Evolutionary conservation across 345 rosid genomes (phyloP), one percentile per base, ranked within the genome.

Genomic region (Populus pruinosa): DNA sequence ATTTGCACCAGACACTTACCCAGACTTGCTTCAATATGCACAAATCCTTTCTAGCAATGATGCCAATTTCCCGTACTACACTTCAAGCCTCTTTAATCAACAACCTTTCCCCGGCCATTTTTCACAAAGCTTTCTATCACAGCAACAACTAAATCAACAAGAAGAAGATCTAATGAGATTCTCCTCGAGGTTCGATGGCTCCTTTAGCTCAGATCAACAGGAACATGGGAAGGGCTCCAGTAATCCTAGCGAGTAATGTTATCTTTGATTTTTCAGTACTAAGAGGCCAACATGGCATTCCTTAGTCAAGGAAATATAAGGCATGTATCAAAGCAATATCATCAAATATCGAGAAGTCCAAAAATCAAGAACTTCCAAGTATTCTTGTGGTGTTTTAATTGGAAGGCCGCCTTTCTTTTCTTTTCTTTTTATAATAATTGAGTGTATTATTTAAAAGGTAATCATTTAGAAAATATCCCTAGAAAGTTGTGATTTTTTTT

Each of bases 31-130:
- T 56, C 92, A 92, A 64, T 94, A 94, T 61, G 98, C 94, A 25
- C 94, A 90, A 43, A 82, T 94, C 55, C 93, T 94, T 29, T 88
- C 97, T 6, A 88, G 95, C 70, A 87, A 77, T 39, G 98, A 94
- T 39, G 90, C 71, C 20, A 89, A 88, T 78, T 80, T 91, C 73
- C 88, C 89, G 4, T 85, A 87, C 67, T 85, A 86, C 73, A 84
- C 90, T 64, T 91, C 95, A 1, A 90, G 76, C 78, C 90, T 92
- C 71, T 88, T 87, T 39, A 85, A 77, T 50, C 86, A 79, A 27
- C 84, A 77, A 29, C 72, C 79, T 64, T 82, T 76, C 73, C 65
- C 85, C 74, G 80, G 87, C 5, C 78, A 83, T 39, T 80, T 49
- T 50, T 83, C 90, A 8, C 72, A 90, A 12, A 76, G 80, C 21